These are phyloP conservation scores for Saitozyma podzolica DNA, from an alignment of 768 basidiomycete genomes.

Conservation along the genomic window DNA sequence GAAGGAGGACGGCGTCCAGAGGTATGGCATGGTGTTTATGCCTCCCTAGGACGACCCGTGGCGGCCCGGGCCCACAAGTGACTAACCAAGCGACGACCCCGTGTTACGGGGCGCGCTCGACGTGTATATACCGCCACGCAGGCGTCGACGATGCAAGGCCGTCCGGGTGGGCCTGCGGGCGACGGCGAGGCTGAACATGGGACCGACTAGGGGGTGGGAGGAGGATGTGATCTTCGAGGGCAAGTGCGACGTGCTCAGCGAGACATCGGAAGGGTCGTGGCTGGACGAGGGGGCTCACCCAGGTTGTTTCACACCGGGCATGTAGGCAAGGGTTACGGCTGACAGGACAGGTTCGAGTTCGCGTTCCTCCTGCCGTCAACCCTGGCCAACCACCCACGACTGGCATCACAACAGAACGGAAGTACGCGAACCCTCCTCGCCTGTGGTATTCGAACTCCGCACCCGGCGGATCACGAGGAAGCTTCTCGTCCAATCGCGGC, in stretches of 20 bases:
- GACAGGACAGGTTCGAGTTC: slow-evolving; percentile 32
- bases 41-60: slow-evolving; percentile 14
- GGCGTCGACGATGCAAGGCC: slow-evolving; percentile 5
- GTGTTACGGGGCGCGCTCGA: slow-evolving; percentile 19
- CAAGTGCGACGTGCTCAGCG: slow-evolving; percentile 29
- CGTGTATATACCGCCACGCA: slow-evolving; percentile 5
- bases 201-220: slow-evolving; percentile 18
- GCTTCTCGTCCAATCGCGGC: background rate
- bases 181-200: slow-evolving; percentile 11
- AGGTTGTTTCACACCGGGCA: slow-evolving; percentile 1
- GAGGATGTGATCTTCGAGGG: slow-evolving; percentile 30
- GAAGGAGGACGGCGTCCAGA: slow-evolving; percentile 4
- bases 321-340: background rate
- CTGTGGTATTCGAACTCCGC: slow-evolving; percentile 2
- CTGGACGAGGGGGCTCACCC: slow-evolving; percentile 36
- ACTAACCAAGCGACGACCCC: slow-evolving; percentile 21
- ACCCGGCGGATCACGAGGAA: slow-evolving; percentile 2
- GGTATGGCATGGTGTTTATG: slow-evolving; percentile 23
- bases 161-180: slow-evolving; percentile 14
- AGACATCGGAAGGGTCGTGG: slow-evolving; percentile 18
- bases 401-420: slow-evolving; percentile 27
- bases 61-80: slow-evolving; percentile 4
- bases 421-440: slow-evolving; percentile 2
- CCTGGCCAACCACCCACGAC: slow-evolving; percentile 29
- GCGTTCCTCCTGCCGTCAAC: slow-evolving; percentile 36